phyloP scores from a whole-genome alignment of 305 asterid species.

The Rubia balearica region DNA sequence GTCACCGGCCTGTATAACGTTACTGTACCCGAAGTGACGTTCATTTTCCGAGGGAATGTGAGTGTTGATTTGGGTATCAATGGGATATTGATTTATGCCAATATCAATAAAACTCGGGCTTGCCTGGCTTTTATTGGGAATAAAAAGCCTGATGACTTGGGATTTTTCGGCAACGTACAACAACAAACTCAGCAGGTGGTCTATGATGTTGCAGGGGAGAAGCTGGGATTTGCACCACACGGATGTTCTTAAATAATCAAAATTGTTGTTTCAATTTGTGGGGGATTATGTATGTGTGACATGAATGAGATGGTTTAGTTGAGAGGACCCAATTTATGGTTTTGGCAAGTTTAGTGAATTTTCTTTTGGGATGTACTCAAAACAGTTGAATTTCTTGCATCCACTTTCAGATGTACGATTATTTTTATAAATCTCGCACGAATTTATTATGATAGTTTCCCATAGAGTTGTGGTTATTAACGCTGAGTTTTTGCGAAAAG shows the following conservation, averaged over 20 bases:
- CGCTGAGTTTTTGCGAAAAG: no score
- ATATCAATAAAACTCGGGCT: constrained; percentile 13
- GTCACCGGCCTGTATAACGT: constrained; percentile 26
- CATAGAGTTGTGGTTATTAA: no score
- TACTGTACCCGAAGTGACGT: constrained; percentile 36
- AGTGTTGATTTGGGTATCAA: constrained; percentile 29
- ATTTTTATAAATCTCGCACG: no score
- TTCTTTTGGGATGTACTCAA: no score
- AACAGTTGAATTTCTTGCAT: no score
- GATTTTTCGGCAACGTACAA: constrained; percentile 61
- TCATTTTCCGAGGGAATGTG: constrained; percentile 43
- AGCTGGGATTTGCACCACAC: constrained; percentile 53
- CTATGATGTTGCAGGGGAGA: constrained; percentile 72
- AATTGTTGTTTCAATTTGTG: no score
- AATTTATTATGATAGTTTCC: no score
- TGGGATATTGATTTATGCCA: constrained; percentile 27
- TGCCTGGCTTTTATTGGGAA: constrained; percentile 80
- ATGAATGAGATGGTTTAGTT: not conserved
- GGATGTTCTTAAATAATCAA: constrained; percentile 36
- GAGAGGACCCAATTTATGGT: no score
- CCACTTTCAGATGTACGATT: no score
- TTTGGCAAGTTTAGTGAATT: no score
- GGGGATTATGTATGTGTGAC: not conserved
- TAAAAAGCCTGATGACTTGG: constrained; percentile 24
- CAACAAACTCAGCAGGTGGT: constrained; percentile 65